Conservation (phyloP, 345 rosid species). For the Populus ilicifolia region DNA sequence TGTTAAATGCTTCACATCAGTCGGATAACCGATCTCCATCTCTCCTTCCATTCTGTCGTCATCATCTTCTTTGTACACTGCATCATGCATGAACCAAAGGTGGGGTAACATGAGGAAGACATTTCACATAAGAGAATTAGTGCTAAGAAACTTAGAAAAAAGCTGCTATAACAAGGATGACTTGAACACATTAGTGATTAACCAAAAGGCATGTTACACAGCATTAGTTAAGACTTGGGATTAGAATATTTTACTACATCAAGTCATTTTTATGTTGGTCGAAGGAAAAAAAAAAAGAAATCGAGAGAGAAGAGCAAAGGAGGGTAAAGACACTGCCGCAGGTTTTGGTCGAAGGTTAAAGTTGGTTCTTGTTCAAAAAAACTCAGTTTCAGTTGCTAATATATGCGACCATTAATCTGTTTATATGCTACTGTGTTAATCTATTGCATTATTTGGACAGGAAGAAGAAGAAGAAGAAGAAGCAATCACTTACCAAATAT, state of each 20-base stretch:
- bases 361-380: no score
- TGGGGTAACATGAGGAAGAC: neutral
- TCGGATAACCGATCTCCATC: slow-evolving; percentile 87
- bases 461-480: neutral
- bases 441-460: neutral
- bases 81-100: neutral
- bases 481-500: slow-evolving; percentile 24
- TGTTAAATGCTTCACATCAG: slow-evolving; percentile 92
- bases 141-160: neutral
- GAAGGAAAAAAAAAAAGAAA: no score
- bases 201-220: no score
- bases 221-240: neutral
- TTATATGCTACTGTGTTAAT: neutral
- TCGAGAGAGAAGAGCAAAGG: no score
- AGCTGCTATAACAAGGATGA: neutral
- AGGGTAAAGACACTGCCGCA: no score
- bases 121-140: neutral
- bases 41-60: slow-evolving; percentile 52
- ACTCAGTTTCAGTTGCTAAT: neutral
- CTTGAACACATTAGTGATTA: no score
- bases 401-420: neutral
- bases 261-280: no score
- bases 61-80: neutral
- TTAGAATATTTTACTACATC: no score
- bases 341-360: no score